Base-by-base conservation (phyloP, 192 early-diverging fungal species). In the Podila minutissima region DNA sequence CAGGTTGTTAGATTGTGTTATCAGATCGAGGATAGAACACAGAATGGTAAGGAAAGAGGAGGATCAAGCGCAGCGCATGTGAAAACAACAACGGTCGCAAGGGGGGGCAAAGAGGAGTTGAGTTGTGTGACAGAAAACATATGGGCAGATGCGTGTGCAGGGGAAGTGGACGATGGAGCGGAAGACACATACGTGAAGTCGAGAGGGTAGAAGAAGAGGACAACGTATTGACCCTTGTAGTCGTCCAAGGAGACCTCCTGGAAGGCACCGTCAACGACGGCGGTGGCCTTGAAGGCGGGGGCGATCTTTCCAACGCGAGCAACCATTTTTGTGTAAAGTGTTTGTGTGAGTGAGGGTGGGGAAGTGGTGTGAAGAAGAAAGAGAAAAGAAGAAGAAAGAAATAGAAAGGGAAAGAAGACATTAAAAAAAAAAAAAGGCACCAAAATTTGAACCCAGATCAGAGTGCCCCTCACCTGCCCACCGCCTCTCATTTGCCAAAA, bases 181-280 rank as follows among this genome's bases (percentile, higher is more conserved):
- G 38, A 49, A n/a, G 13, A 12, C 29, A 59, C 53, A 11, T 76
- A 76, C 67, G 93, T 94, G 83, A 93, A 97, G 85, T 97, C 96
- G 67, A 96, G 89, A 62, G 97, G 97, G 89, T 97, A 97, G 84
- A 95, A 94, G 84, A 95, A 93, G 48, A 96, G 88, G 26, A 94
- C 90, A 24, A 95, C 84, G 83, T 87, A 92, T 79, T 90, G 88
- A 79, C 91, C 90, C 88, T 90, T 90, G 88, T 88, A 91, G 82
- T 91, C 86, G 28, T 83, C 84, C 37, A 95, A 82, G 26, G 89
- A 89, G 59, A 94, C 82, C 35, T 84, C 76, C 85, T 93, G 86
- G 89, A 95, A 91, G 67, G 89, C 83, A 49, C 89, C 88, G 67
- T 94, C 82, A 51, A 94, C 87, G 55, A 93, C 88, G 48, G 93